Conservation (phyloP, 352 stramenopile genomes). For the Phytopythium helicoides region DNA sequence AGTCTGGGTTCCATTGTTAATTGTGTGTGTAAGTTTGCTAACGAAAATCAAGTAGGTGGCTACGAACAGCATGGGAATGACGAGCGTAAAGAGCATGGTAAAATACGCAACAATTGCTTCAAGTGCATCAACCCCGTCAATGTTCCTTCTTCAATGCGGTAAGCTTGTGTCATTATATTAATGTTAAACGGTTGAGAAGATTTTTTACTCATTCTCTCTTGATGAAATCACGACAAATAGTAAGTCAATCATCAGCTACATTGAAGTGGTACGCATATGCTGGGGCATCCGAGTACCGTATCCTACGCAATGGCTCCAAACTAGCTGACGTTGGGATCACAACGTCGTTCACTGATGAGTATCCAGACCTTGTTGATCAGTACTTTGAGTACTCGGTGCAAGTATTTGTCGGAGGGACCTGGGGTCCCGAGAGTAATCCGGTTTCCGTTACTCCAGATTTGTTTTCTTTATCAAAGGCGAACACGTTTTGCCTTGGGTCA, state of each 20-base stretch:
- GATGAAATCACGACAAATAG: conserved; percentile 12
- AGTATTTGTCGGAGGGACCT: conserved; percentile 8
- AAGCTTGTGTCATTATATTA: conserved; percentile 4
- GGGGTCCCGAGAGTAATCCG: conserved; percentile 8
- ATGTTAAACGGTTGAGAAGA: too few relatives aligned
- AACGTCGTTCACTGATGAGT: conserved; percentile 12
- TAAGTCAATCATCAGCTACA: conserved; percentile 25
- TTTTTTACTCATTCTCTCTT: neutral
- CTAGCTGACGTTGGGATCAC: conserved; percentile 12
- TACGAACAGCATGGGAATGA: conserved; percentile 13
- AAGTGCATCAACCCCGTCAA: conserved; percentile 10
- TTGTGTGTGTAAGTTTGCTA: neutral
- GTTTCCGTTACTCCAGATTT: conserved; percentile 17
- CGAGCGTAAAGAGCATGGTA: conserved; percentile 13
- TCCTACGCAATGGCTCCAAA: conserved; percentile 25
- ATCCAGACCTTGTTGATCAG: conserved; percentile 1
- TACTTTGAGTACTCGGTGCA: conserved; percentile 22
- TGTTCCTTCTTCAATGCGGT: conserved; percentile 35
- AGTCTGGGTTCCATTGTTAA: conserved; percentile 3
- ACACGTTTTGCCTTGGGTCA: conserved; percentile 19
- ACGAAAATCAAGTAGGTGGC: too few relatives aligned
- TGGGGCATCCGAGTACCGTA: conserved; percentile 29
- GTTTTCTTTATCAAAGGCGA: neutral
- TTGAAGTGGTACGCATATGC: conserved; percentile 45
- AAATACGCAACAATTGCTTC: conserved; percentile 28